A percentile compares a stretch with the other conserved stretches of the same genome.
These are phyloP conservation scores for Monilinia fructicola DNA, from an alignment of 2,329 filamentous ascomycete genomes.

Conservation along the genomic window DNA sequence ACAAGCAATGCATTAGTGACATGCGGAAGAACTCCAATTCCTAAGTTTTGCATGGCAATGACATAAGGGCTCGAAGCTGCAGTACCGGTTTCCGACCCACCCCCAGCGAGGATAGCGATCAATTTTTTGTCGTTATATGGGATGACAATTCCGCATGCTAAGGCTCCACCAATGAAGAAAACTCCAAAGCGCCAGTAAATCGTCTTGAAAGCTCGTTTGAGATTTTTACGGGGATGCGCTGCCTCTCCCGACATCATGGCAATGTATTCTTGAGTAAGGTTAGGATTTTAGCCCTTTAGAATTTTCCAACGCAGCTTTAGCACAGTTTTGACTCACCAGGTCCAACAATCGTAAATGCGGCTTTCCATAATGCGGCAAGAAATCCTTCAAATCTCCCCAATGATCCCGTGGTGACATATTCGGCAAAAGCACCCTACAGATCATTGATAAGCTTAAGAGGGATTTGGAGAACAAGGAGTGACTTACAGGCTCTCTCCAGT, in stretches of 20 bases:
- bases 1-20: conserved; percentile 65
- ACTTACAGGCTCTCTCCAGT: conserved; percentile 55
- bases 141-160: conserved; percentile 65
- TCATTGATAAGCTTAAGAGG: background rate
- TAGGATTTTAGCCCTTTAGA: background rate
- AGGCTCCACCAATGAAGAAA: conserved; percentile 69
- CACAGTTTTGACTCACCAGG: conserved; percentile 47
- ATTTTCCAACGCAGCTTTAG: background rate
- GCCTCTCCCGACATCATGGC: conserved; percentile 69
- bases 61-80: conserved; percentile 47
- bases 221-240: conserved; percentile 59
- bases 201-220: conserved; percentile 70
- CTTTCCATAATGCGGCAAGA: conserved; percentile 51
- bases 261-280: conserved; percentile 48
- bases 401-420: conserved; percentile 59
- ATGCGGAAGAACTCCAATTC: conserved; percentile 63
- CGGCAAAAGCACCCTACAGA: conserved; percentile 59
- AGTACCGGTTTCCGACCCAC: conserved; percentile 50
- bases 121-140: conserved; percentile 62
- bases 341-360: conserved; percentile 47
- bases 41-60: conserved; percentile 63
- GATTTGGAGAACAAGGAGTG: background rate
- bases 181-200: conserved; percentile 70
- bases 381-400: conserved; percentile 71
- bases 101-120: conserved; percentile 37